Base-by-base conservation (phyloP, 345 rosid species). In the Eucalyptus pauciflora region DNA sequence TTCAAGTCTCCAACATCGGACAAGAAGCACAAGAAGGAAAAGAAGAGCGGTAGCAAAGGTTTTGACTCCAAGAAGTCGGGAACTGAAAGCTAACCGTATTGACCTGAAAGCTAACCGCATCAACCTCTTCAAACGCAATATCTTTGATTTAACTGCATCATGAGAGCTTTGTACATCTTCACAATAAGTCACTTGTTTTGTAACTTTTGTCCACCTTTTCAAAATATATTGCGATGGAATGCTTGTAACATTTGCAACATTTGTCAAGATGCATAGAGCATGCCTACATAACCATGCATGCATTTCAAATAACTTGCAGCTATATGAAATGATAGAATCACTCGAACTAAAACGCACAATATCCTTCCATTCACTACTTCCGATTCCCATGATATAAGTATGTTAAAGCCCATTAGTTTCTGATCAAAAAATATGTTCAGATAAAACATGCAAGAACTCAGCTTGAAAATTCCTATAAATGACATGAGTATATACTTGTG, bases 351-450 rank as follows among this genome's bases (percentile, higher is more conserved):
- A 56, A 56, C 24, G 29, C 6, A 56, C 12, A 56, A 56, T 24
- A 56, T 56, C 0, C 6, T 56, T 24, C 4, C 0, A 1, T 9
- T 56, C 12, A 22, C 13, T 56, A 56, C 6, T 56, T 20, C 0
- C 0, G 1, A 1, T 5, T 56, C 27, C 13, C 5, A 56, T 0
- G 5, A 22, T 56, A 8, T 24, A 56, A 56, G 29, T 56, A 2
- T 56, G 12, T 24, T 10, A 9, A 22, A 0, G 29, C 3, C 13
- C 1, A 56, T 56, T 3, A 1, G 1, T 56, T 56, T 56, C 0
- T 56, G 3, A 24, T 56, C 0, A 0, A 2, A 22, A 9, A 22
- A 56, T 2, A 9, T 56, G 29, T 56, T 56, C 0, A 56, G 5
- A 56, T 24, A 56, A 56, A 22, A 9, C 5, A 56, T 56, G 29